Conservation (phyloP, 305 asterid species). For the Fraxinus angustifolia region DNA sequence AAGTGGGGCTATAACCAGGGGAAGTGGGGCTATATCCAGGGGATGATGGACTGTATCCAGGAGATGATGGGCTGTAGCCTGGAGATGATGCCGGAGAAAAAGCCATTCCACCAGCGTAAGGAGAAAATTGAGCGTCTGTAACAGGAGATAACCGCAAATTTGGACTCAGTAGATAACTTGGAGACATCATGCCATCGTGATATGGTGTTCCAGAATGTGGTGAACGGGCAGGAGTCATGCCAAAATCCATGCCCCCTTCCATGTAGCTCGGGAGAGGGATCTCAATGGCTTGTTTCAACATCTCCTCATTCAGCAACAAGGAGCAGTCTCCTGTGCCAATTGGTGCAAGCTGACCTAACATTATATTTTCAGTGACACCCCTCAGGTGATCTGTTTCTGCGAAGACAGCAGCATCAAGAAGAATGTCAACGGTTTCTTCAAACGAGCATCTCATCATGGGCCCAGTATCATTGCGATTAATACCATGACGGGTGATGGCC, state of each 20-base stretch:
- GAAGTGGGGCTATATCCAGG: constrained; percentile 80
- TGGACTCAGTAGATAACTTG: constrained; percentile 71
- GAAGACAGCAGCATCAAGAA: constrained; percentile 94
- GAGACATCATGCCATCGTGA: constrained; percentile 95
- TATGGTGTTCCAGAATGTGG: constrained; percentile 74
- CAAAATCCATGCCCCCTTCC: constrained; percentile 87
- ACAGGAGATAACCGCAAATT: constrained; percentile 67
- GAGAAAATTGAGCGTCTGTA: constrained; percentile 84
- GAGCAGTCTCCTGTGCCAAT: constrained; percentile 94
- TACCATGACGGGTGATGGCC: constrained; percentile 98
- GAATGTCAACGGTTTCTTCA: constrained; percentile 95
- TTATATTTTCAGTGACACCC: constrained; percentile 92
- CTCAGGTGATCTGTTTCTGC: constrained; percentile 81
- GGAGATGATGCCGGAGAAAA: constrained; percentile 87
- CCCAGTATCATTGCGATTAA: constrained; percentile 92
- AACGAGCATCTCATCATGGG: constrained; percentile 99
- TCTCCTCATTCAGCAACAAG: constrained; percentile 80
- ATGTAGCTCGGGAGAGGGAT: constrained; percentile 83
- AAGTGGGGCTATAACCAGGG: constrained; percentile 68
- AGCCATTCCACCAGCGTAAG: constrained; percentile 73
- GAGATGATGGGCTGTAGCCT: constrained; percentile 72
- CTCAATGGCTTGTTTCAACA: constrained; percentile 88
- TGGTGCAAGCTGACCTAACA: constrained; percentile 98
- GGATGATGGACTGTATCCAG: constrained; percentile 81
- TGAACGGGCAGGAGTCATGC: constrained; percentile 90